Evolutionary conservation across 2,329 filamentous ascomycete genomes (phyloP), one percentile per base, ranked within the genome.

Genomic region (Lasiodiplodia sp.): DNA sequence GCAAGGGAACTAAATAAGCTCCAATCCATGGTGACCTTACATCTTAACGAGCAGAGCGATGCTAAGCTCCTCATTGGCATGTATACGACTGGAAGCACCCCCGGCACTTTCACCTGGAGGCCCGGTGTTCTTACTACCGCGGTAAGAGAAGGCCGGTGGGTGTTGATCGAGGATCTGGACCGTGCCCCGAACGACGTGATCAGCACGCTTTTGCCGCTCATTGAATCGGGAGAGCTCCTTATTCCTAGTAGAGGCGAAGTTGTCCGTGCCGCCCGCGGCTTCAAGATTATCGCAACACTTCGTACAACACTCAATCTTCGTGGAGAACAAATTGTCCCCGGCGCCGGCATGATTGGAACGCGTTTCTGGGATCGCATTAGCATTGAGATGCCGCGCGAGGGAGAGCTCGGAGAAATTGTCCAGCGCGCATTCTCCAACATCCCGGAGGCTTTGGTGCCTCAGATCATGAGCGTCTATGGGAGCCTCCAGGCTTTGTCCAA

Each of bases 11-110:
- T 98, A 67, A 92, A 92, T 70, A 93, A 93, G 80, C 88, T 92
- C 25, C 87, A 90, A 6, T 88, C 88, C 69, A 94, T 99, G 89
- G 91, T 99, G 65, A 98, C 95, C 3, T 85, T 99, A 37, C 95
- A 99, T 79, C 84, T 99, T 40, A 99, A 99, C 77, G 96, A 98
- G 80, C 96, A 99, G 79, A 98, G 94, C 2, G 96, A 99, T 80
- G 94, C 95, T 0, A 99, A 99, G 80, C 92, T 97, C 83, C 88
- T 99, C 51, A 89, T 99, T 71, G 96, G 96, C 3, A 89, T 98
- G 77, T 98, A 99, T 80, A 92, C 95, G 1, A 96, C 94, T 25
- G 94, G 94, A 69, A 88, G 91, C 18, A 92, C 91, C 70, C 94
- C 94, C 1, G 94, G 94, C 1, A 94, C 92, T 11, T 99, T 99